Conservation (phyloP, 2,329 filamentous ascomycete species). For the Talaromyces sp. region DNA sequence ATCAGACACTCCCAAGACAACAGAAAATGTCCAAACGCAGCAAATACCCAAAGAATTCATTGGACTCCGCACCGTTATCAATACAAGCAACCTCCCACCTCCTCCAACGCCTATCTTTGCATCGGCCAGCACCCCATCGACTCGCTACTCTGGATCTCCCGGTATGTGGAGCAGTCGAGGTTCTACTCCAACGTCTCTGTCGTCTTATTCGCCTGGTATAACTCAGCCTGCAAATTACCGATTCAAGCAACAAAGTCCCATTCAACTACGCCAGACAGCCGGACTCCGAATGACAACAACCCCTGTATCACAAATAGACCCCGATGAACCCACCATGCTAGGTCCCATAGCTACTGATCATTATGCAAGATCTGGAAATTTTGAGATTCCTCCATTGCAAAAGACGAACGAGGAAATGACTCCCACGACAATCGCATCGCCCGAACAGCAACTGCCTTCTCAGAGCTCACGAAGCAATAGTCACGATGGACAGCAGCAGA, state of each 20-base stretch:
- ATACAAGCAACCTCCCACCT: constrained; percentile 36
- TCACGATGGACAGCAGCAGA: constrained; percentile 24
- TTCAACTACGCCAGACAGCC: constrained; percentile 13
- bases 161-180: constrained; percentile 47
- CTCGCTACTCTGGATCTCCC: constrained; percentile 46
- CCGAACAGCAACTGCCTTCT: constrained; percentile 51
- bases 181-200: constrained; percentile 50
- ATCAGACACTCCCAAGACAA: constrained; percentile 20
- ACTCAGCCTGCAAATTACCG: constrained; percentile 38
- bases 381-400: constrained; percentile 4
- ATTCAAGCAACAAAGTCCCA: constrained; percentile 30
- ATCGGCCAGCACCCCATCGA: constrained; percentile 45
- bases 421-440: constrained; percentile 59
- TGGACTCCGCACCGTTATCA: constrained; percentile 35
- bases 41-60: constrained; percentile 38
- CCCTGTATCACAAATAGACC: constrained; percentile 20
- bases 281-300: constrained; percentile 11
- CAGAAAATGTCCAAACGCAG: constrained; percentile 21
- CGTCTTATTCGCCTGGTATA: constrained; percentile 49
- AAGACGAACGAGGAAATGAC: constrained; percentile 15
- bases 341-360: constrained; percentile 18
- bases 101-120: constrained; percentile 38
- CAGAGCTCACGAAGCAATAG: constrained; percentile 35
- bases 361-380: constrained; percentile 16
- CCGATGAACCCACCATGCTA: constrained; percentile 18